Conservation (phyloP, 306 rosid species). For the Rubus idaeus region DNA sequence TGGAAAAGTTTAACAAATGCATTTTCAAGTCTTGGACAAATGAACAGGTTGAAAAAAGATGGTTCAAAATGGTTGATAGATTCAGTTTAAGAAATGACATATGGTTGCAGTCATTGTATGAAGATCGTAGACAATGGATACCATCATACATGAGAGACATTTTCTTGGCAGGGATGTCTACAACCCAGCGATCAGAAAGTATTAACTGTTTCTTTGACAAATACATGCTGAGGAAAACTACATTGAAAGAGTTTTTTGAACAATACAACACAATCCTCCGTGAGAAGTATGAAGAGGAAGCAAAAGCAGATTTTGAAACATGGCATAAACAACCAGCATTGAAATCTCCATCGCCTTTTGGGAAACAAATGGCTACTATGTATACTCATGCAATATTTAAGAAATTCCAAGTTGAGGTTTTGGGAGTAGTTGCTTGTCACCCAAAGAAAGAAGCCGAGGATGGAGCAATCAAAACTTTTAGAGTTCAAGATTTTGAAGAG, state of each 20-base stretch:
- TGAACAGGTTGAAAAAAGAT: conserved; percentile 43
- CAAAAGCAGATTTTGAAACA: conserved; percentile 44
- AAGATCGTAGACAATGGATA: conserved; percentile 41
- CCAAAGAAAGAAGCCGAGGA: conserved; percentile 44
- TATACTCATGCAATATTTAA: conserved; percentile 40
- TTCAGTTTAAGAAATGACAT: conserved; percentile 34
- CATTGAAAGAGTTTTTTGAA: conserved; percentile 41
- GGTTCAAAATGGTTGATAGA: conserved; percentile 41
- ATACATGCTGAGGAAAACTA: conserved; percentile 42
- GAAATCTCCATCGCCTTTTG: conserved; percentile 55
- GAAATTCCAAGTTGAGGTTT: conserved; percentile 53
- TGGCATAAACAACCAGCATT: conserved; percentile 45
- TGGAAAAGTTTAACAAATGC: conserved; percentile 40
- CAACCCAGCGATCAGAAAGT: conserved; percentile 36
- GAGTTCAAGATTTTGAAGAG: conserved; percentile 49
- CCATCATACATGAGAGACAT: conserved; percentile 40
- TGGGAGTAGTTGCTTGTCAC: conserved; percentile 60
- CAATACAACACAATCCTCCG: conserved; percentile 26
- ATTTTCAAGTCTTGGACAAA: conserved; percentile 47
- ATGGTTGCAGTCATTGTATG: conserved; percentile 40
- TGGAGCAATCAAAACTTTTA: conserved; percentile 24
- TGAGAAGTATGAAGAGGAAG: conserved; percentile 49
- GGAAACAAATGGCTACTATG: conserved; percentile 41
- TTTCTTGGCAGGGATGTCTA: conserved; percentile 44
- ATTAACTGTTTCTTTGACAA: conserved; percentile 42